Evolutionary conservation across 2,329 filamentous ascomycete genomes (phyloP), one percentile per base, ranked within the genome.

Genomic region (Fusarium nodosum): DNA sequence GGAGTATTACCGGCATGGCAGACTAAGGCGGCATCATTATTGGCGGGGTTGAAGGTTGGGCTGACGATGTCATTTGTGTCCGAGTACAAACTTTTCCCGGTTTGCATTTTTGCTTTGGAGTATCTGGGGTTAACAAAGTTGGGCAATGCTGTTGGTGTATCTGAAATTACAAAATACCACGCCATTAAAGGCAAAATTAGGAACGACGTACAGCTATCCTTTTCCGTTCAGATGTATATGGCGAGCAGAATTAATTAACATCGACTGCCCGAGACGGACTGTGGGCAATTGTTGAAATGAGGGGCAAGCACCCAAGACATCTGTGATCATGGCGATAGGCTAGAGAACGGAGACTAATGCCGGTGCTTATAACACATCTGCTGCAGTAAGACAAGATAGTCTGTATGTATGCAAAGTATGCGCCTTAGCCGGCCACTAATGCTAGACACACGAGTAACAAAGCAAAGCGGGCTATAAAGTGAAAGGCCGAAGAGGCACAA

Each of bases 101-200:
- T 50, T 66, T 62, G 72, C 54, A 63, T 36, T 74, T 72, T 64
- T 54, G 22, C 56, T 66, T 74, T 62, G 73, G 73, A 75, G 73
- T 75, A 72, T 72, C 54, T 60, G 68, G 72, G 62, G 68, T 60
- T 68, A 47, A 56, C 50, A 60, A 68, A 61, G 50, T 65, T 70
- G 50, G 69, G 55, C 60, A 60, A 64, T 58, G 59, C 74, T 60
- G 36, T 61, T 63, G 55, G 36, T 53, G 38, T 69, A 71, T 70
- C 57, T 70, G 60, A 66, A 60, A 53, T 64, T 54, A 62, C 45
- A 72, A 74, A 73, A 75, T 75, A 74, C 64, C 64, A 75, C 50
- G 65, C 65, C 72, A 62, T 60, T 56, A 48, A 68, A 54, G 68
- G 72, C 72, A 72, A 60, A 70, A 60, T 70, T 62, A 55, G 26